Base-by-base conservation (phyloP, 441 rosid genomes). In the Adansonia gregorii region DNA sequence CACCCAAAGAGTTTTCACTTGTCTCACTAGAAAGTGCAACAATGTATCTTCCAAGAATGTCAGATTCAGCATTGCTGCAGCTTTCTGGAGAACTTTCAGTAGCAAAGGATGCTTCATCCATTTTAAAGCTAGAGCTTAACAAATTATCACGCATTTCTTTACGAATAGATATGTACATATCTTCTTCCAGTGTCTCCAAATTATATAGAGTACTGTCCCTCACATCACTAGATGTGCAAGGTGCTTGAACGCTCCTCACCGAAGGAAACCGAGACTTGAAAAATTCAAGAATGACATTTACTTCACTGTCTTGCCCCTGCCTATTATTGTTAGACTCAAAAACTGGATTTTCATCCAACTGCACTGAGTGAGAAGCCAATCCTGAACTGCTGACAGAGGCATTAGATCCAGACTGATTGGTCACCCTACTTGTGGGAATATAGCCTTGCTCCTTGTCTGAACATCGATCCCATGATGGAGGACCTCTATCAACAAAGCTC, bases 401-500 rank as follows among this genome's bases (percentile, higher is more conserved):
- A 72, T 19, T 76, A 27, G 69, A 68, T 79, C 85, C 83, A 71
- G 73, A 60, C 76, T 80, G 89, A 77, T 84, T 83, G 58, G 74
- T 60, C 78, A 79, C 77, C 73, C 82, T 83, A 49, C 83, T 86
- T 73, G 80, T 58, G 72, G 78, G 59, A 43, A 43, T 60, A 61
- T 79, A 76, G 67, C 67, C 77, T 61, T 81, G 71, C 65, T 78
- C 87, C 85, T 82, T 86, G 45, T 85, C 87, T 9, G 85, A 78
- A 59, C 52, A 81, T 59, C 79, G 89, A 78, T 92, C 91, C 98
- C 97, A 94, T 67, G 91, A 88, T 45, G 85, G 89, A 74, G 91
- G 86, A 11, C 89, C 94, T 86, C 87, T 89, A 78, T 93, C 94
- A 73, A 88, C 87, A 82, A 94, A 86, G 84, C 94, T 93, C 87